A percentile compares a stretch with the other conserved stretches of the same genome.
Evolutionary conservation across 2,329 filamentous ascomycete species (phyloP).

Genomic region (Penicillium sp.): DNA sequence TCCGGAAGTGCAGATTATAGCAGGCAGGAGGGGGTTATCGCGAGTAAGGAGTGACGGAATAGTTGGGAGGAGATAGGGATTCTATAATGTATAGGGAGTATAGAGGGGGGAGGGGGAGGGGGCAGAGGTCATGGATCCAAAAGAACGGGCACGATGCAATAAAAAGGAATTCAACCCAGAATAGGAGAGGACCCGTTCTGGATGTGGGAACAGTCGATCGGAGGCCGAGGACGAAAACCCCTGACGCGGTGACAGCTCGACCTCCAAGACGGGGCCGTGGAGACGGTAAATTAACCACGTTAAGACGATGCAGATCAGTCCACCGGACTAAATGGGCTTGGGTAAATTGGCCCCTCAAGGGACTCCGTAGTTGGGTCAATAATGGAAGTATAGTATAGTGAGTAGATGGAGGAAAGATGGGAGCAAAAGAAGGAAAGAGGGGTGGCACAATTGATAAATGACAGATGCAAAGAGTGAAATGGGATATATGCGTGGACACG

Average conservation of each 20-base stretch:
- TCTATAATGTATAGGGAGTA: constrained; percentile 1
- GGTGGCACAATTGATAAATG: neutral
- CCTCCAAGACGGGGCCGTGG: constrained; percentile 23
- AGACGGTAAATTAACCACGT: constrained; percentile 28
- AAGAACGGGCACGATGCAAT: constrained; percentile 28
- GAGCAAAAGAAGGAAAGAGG: neutral
- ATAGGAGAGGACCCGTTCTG: constrained; percentile 36
- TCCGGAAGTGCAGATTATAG: constrained; percentile 20
- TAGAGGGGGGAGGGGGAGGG: constrained; percentile 12
- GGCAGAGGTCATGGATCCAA: constrained; percentile 16
- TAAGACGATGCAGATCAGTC: constrained; percentile 25
- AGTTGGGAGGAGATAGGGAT: constrained; percentile 15
- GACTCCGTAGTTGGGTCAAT: neutral
- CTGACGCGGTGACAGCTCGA: constrained; percentile 38
- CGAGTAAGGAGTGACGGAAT: constrained; percentile 23
- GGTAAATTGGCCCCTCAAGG: neutral
- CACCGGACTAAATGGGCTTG: constrained; percentile 7
- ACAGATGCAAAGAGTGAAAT: neutral
- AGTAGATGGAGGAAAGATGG: neutral
- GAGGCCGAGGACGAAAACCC: constrained; percentile 25
- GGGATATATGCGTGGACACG: neutral
- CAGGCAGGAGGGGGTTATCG: constrained; percentile 10
- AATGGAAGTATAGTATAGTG: neutral
- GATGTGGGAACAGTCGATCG: constrained; percentile 27
- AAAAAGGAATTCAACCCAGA: constrained; percentile 30